A percentile compares a stretch with the other conserved stretches of the same genome.
phyloP scores from a whole-genome alignment of 23 red algal genomes.

The Gracilaria domingensis region DNA sequence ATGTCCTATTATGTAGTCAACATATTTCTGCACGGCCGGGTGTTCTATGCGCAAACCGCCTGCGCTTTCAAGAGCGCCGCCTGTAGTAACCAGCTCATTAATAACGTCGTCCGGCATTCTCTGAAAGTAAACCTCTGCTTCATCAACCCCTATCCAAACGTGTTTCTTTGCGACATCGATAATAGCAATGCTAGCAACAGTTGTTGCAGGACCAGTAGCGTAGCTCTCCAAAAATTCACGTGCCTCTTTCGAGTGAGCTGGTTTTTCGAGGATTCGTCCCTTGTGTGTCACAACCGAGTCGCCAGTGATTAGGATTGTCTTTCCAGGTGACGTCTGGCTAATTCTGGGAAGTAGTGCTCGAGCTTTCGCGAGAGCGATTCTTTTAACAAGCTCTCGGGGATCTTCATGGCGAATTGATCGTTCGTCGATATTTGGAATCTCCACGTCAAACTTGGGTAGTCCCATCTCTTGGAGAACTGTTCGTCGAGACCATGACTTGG shows the following conservation, averaged over 20 bases:
- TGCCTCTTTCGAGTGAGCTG: conserved; percentile 61
- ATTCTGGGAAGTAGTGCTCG: conserved; percentile 58
- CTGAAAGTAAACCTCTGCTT: conserved; percentile 92
- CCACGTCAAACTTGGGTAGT: conserved; percentile 46
- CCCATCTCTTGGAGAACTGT: conserved; percentile 71
- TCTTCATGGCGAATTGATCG: conserved; percentile 68
- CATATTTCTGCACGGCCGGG: conserved; percentile 62
- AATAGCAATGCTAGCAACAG: conserved; percentile 77
- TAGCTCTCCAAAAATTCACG: conserved; percentile 76
- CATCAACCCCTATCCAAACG: conserved; percentile 70
- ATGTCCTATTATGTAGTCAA: conserved; percentile 73
- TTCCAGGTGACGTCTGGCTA: background rate
- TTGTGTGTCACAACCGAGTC: conserved; percentile 86
- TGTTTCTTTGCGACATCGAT: conserved; percentile 62
- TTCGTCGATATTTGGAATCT: conserved; percentile 84
- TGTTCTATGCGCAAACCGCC: conserved; percentile 88
- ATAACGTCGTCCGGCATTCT: conserved; percentile 83
- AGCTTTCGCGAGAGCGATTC: conserved; percentile 81
- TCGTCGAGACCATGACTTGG: conserved; percentile 85
- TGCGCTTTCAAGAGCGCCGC: conserved; percentile 74
- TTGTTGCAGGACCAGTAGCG: conserved; percentile 79
- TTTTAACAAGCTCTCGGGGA: conserved; percentile 69
- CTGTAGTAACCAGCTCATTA: conserved; percentile 64
- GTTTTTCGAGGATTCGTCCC: conserved; percentile 82
- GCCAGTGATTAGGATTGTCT: conserved; percentile 70